Evolutionary conservation across 257 asterid species (phyloP), one percentile per base, ranked within the genome.

Genomic region (Verbascum thapsus): DNA sequence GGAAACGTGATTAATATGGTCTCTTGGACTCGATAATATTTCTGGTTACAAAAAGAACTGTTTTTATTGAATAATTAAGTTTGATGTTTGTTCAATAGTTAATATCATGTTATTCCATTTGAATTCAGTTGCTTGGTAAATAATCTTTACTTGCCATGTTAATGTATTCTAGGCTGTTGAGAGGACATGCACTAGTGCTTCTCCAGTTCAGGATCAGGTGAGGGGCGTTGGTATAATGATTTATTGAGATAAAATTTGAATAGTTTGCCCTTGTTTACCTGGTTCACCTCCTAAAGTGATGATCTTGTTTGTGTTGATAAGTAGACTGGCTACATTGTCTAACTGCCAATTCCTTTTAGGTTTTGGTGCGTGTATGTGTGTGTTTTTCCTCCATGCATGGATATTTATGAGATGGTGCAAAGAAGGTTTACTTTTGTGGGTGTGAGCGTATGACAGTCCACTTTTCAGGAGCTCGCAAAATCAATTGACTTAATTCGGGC

Each of bases 191-290:
- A 38, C 66, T 63, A 64, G 67, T 59, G 70, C 69, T 39, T 69
- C 78, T 76, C 73, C 74, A 54, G 65, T 61, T 55, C 57, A 17
- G 65, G 68, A 66, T 72, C 65, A 66, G 23, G 68, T 59, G 26
- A 68, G 73, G 62, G 74, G 82, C 66, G 76, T 64, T 53, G 40
- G 50, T 56, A 20, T 49, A 44, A 5, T 52, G 40, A 49, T 60
- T 54, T 32, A 15, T 18, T 68, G 49, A 20, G 17, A 37, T n/a
- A 19, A 63, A 6, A 42, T 51, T 50, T 61, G 54, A 58, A 69
- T 17, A 51, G 12, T 7, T 53, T 30, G 41, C 65, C 17, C 42
- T 13, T 68, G 55, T 62, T 50, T 57, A 64, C 16, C 3, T 37
- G 34, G 53, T 10, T 67, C 10, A 5, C 39, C 50, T 47, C 26